phyloP scores from a whole-genome alignment of 2,329 filamentous ascomycete genomes.

The Clarireedia monteithiana region DNA sequence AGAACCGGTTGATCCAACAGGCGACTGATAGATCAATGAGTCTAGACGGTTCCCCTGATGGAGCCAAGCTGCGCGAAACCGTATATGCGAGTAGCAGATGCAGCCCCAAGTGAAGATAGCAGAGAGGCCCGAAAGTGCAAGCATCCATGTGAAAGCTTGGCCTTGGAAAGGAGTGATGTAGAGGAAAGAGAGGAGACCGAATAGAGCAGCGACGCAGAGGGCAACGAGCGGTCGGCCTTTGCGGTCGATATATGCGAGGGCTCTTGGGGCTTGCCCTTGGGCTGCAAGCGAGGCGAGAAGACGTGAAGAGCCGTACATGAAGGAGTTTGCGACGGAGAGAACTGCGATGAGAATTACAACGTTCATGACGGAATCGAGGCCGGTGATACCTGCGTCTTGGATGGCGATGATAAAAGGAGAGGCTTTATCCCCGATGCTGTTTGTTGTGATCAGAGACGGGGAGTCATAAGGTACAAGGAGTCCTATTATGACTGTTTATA shows the following conservation, averaged over 20 bases:
- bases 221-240: conserved; percentile 71
- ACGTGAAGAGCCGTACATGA: conserved; percentile 83
- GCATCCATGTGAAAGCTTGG: conserved; percentile 70
- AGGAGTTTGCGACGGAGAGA: conserved; percentile 84
- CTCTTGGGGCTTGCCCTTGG: conserved; percentile 70
- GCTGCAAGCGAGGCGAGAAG: conserved; percentile 86
- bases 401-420: conserved; percentile 96
- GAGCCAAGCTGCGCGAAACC: conserved; percentile 75
- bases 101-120: conserved; percentile 73
- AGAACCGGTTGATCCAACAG: conserved; percentile 53
- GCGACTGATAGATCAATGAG: conserved; percentile 55
- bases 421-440: conserved; percentile 59
- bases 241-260: conserved; percentile 75
- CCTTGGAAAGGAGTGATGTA: conserved; percentile 49
- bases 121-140: conserved; percentile 64
- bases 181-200: conserved; percentile 73
- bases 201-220: conserved; percentile 54
- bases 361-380: conserved; percentile 86
- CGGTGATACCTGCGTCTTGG: conserved; percentile 69
- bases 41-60: conserved; percentile 51
- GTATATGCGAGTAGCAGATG: conserved; percentile 83
- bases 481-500: conserved; percentile 68
- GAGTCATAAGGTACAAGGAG: conserved; percentile 73
- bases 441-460: conserved; percentile 49
- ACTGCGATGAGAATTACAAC: conserved; percentile 86